A percentile compares a stretch with the other conserved stretches of the same genome.
Conservation (phyloP, 1,139 yeast species). For the Arxiozyma heterogenica region DNA sequence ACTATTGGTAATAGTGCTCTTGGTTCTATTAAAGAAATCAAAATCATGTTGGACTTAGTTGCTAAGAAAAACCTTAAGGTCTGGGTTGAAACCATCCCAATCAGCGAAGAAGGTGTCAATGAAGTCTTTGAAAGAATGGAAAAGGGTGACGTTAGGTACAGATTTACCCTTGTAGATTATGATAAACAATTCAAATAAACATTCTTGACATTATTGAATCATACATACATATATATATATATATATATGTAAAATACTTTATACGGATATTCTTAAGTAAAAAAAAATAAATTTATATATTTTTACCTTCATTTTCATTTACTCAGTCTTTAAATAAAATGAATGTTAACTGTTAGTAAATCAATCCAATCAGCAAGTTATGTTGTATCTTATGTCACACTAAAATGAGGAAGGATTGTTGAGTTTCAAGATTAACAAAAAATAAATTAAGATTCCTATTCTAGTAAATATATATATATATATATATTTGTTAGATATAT, state of each 20-base stretch:
- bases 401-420: neutral
- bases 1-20: constrained; percentile 40
- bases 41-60: constrained; percentile 45
- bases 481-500: no score
- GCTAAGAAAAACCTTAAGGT: constrained; percentile 43
- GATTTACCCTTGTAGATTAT: constrained; percentile 47
- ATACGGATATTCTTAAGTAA: neutral
- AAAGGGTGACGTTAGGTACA: constrained; percentile 49
- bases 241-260: no score
- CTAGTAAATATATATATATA: no score
- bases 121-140: constrained; percentile 44
- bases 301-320: no score
- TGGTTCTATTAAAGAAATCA: constrained; percentile 46
- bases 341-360: neutral
- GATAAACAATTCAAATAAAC: constrained; percentile 13
- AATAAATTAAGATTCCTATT: no score
- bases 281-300: no score
- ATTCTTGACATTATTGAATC: neutral
- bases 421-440: no score
- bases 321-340: no score
- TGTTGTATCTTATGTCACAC: neutral
- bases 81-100: constrained; percentile 50
- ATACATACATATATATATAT: neutral
- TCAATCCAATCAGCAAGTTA: neutral
- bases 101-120: constrained; percentile 41